phyloP scores from a whole-genome alignment of 345 rosid genomes.

The Barbarea vulgaris region DNA sequence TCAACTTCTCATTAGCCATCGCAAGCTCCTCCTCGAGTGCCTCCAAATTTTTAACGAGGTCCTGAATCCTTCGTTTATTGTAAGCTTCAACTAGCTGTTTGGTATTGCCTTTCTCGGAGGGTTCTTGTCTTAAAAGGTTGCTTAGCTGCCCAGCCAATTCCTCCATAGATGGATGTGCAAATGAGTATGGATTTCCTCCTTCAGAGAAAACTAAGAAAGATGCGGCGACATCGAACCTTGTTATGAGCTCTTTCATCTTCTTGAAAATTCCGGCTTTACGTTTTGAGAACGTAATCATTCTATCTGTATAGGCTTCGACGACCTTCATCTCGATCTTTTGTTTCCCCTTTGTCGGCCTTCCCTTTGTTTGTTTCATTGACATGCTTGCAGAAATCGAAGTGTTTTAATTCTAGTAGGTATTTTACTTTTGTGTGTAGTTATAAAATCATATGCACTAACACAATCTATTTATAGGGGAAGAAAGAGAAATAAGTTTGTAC shows the following conservation, averaged over 20 bases:
- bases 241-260: not conserved
- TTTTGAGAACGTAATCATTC: not conserved
- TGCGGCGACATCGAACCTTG: not conserved
- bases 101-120: too few species aligned
- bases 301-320: not conserved
- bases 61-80: too few species aligned
- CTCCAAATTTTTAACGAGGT: too few species aligned
- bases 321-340: not conserved
- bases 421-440: not conserved
- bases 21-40: not conserved
- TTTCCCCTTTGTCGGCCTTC: not conserved
- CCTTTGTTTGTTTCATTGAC: not conserved
- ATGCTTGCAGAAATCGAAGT: not conserved
- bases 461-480: not conserved
- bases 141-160: not conserved
- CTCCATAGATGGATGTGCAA: not conserved
- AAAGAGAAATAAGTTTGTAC: not conserved
- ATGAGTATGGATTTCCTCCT: not conserved
- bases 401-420: not conserved
- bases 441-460: too few species aligned
- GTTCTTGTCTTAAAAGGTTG: not conserved
- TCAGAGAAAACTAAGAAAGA: not conserved
- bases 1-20: not conserved
- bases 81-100: not conserved
- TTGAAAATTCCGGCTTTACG: not conserved